These are phyloP conservation scores for Xylariales sp. DNA, from an alignment of 2,329 filamentous ascomycete genomes.

Conservation along the genomic window DNA sequence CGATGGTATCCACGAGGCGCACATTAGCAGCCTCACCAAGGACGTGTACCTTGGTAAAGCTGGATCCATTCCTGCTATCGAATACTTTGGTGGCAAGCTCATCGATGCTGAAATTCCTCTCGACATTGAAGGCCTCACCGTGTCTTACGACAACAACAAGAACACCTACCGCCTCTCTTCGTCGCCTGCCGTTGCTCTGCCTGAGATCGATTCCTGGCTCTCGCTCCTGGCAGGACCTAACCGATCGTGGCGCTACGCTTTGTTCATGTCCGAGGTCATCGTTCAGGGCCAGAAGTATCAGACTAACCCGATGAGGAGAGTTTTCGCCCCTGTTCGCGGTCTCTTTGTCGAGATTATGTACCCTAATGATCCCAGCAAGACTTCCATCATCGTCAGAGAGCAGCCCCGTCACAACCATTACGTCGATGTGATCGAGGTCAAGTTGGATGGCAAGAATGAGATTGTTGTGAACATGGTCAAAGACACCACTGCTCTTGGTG, in stretches of 20 bases:
- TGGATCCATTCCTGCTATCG: conserved; percentile 73
- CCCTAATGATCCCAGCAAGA: conserved; percentile 79
- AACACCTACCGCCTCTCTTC: conserved; percentile 79
- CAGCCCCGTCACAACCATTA: conserved; percentile 82
- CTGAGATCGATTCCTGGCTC: conserved; percentile 79
- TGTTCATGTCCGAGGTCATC: conserved; percentile 89
- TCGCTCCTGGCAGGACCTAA: conserved; percentile 78
- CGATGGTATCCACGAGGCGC: conserved; percentile 81
- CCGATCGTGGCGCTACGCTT: conserved; percentile 90
- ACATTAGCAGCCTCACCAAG: conserved; percentile 73
- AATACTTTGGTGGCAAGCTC: conserved; percentile 93
- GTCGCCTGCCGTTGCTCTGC: conserved; percentile 68
- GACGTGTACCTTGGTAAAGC: conserved; percentile 78
- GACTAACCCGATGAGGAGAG: conserved; percentile 89
- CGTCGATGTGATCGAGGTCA: conserved; percentile 83
- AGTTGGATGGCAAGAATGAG: conserved; percentile 68
- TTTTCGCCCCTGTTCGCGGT: conserved; percentile 81
- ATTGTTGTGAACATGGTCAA: conserved; percentile 90
- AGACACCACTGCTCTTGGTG: conserved; percentile 80
- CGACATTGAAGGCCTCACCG: conserved; percentile 81
- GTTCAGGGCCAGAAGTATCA: conserved; percentile 96
- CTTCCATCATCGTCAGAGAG: conserved; percentile 81
- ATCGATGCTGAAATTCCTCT: conserved; percentile 66
- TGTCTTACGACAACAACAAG: conserved; percentile 75
- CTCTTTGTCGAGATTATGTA: conserved; percentile 84